Evolutionary conservation across 768 basidiomycete species (phyloP), one percentile per base, ranked within the genome.

Genomic region (Lanmaoa rubissima): DNA sequence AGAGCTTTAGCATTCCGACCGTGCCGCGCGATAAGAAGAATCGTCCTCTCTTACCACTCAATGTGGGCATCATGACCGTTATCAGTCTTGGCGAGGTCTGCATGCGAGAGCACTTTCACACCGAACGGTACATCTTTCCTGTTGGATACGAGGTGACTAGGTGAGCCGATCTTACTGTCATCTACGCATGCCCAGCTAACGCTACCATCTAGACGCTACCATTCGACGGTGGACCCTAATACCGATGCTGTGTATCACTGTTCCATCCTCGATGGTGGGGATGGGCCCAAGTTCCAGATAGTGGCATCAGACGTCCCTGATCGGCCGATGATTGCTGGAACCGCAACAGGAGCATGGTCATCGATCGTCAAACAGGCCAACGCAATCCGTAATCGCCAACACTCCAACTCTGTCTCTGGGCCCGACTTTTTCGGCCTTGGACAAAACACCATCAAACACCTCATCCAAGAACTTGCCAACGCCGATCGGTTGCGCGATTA

Each of bases 351-450:
- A 34, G 90, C 90, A 46, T 94, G 91, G 91, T 85, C 87, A 5
- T 84, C 79, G 62, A 88, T 94, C 61, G 90, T 94, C 49, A 87
- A 85, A 65, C 84, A 88, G 49, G 91, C 92, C 1, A 93, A 92
- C 65, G 80, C 82, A 42, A 84, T 93, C 58, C 84, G 91, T 48
- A 86, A 89, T 66, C 79, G 90, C 14, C 87, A 90, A 60, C 91
- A 92, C 65, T 89, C 87, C 43, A 92, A 92, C 69, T 90, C 88
- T 6, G 89, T 94, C 14, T 93, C 91, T 3, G 91, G 91, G 0
- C 91, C 91, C 14, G 91, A 93, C 73, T 92, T 92, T 70, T 93
- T 91, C 66, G 92, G 92, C 10, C 76, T 94, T 16, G 88, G 88
- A 4, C 88, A 92, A 70, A 92, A 92, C 66, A 88, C 88, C 5